These are phyloP conservation scores for Sphaerulina vaccinii DNA, from an alignment of 2,329 filamentous ascomycete species.

Conservation along the genomic window DNA sequence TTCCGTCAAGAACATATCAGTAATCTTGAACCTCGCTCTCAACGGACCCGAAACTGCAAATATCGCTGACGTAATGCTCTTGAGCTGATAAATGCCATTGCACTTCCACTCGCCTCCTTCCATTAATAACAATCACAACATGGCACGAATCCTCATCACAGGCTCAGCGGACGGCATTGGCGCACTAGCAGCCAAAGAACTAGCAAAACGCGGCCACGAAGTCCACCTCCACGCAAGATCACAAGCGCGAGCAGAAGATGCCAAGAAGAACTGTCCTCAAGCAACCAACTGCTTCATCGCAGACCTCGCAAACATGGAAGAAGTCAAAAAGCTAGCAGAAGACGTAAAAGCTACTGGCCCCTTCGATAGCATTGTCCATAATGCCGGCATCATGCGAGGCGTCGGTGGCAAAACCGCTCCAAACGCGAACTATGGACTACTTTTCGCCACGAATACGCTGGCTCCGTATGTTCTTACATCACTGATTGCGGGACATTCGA, in stretches of 20 bases:
- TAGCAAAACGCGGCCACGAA: conserved; percentile 10
- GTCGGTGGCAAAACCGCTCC: conserved; percentile 3
- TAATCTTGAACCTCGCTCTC: no score
- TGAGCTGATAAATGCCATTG: no score
- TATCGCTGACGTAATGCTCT: background rate
- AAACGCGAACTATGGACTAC: conserved; percentile 7
- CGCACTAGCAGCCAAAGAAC: conserved; percentile 9
- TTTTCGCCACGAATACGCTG: conserved; percentile 15
- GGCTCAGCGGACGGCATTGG: conserved; percentile 14
- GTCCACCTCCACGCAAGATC: conserved; percentile 14
- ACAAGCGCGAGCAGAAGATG: conserved; percentile 6
- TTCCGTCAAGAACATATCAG: no score
- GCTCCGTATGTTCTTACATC: conserved; percentile 13
- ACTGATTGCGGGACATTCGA: conserved; percentile 6
- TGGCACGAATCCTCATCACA: conserved; percentile 16
- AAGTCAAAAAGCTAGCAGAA: conserved; percentile 8
- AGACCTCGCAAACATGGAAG: conserved; percentile 6
- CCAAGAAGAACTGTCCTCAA: conserved; percentile 3
- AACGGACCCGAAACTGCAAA: background rate
- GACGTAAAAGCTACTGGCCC: conserved; percentile 6
- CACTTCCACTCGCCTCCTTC: background rate
- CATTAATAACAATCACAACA: background rate
- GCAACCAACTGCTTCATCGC: conserved; percentile 15
- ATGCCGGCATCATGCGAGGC: conserved; percentile 11
- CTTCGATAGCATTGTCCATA: conserved; percentile 13